Conservation (phyloP, 495 filamentous ascomycete genomes). For the Neurospora pannonica region DNA sequence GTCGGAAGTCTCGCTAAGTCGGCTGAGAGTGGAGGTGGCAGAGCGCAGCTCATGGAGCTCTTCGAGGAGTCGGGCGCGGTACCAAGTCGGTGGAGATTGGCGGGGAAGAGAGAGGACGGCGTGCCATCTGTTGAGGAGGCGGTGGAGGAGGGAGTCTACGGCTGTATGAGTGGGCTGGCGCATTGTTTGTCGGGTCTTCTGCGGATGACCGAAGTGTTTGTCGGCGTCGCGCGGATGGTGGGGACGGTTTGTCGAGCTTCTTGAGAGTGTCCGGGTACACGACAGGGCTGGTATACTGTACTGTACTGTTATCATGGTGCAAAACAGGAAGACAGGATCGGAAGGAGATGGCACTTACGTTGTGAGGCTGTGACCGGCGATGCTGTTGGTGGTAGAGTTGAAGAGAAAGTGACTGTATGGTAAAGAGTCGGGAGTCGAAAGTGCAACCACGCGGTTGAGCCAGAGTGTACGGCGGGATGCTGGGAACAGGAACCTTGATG, state of each 20-base stretch:
- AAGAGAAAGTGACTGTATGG: background rate
- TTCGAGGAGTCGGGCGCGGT: slow-evolving; percentile 36
- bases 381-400: background rate
- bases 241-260: background rate
- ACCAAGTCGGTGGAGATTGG: slow-evolving; percentile 36
- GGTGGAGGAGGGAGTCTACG: slow-evolving; percentile 13
- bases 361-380: background rate
- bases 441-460: background rate
- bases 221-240: background rate
- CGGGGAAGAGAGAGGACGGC: slow-evolving; percentile 25
- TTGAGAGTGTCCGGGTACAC: background rate
- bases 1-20: slow-evolving; percentile 43
- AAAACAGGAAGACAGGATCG: background rate
- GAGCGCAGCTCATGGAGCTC: slow-evolving; percentile 32
- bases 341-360: background rate
- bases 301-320: background rate
- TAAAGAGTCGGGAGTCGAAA: background rate
- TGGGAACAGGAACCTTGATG: background rate
- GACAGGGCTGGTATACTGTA: background rate
- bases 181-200: background rate
- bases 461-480: background rate
- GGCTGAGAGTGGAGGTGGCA: slow-evolving; percentile 26
- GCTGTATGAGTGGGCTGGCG: background rate
- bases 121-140: slow-evolving; percentile 33
- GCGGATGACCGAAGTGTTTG: background rate